Percentiles rank a stretch among this genome's conserved stretches.
phyloP scores from a whole-genome alignment of 1,284 basidiomycete genomes.

The Prillingera fragicola region DNA sequence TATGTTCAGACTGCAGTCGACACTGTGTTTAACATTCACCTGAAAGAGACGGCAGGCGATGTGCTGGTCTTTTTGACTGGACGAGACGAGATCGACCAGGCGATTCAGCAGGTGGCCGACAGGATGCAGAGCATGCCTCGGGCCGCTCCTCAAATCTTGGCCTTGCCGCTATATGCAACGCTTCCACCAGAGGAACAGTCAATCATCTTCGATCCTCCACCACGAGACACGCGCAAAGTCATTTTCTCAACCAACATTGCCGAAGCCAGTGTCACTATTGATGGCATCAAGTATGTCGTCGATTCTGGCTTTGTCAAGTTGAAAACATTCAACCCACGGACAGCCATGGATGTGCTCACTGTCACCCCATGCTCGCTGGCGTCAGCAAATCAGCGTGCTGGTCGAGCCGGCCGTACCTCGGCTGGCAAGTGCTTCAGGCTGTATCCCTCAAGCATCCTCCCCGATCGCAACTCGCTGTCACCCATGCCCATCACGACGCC shows the following conservation, averaged over 20 bases:
- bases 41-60: constrained; percentile 70
- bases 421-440: constrained; percentile 90
- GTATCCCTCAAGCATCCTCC: constrained; percentile 64
- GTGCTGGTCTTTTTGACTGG: constrained; percentile 91
- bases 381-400: constrained; percentile 80
- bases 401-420: constrained; percentile 83
- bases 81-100: constrained; percentile 92
- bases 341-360: constrained; percentile 71
- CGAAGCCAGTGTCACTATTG: constrained; percentile 94
- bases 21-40: constrained; percentile 78
- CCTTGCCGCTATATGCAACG: constrained; percentile 81
- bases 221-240: constrained; percentile 73
- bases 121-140: constrained; percentile 68
- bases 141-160: constrained; percentile 57
- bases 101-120: constrained; percentile 74
- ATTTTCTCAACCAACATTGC: constrained; percentile 94
- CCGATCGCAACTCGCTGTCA: constrained; percentile 50
- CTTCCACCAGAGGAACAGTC: constrained; percentile 80
- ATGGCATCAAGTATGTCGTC: constrained; percentile 90
- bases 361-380: constrained; percentile 74
- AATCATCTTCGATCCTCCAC: constrained; percentile 70
- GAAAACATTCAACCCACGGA: constrained; percentile 74
- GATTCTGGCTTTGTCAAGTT: constrained; percentile 96
- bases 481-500: constrained; percentile 59
- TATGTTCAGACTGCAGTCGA: constrained; percentile 80